phyloP scores from a whole-genome alignment of 345 rosid genomes.

The Brassica nigra region DNA sequence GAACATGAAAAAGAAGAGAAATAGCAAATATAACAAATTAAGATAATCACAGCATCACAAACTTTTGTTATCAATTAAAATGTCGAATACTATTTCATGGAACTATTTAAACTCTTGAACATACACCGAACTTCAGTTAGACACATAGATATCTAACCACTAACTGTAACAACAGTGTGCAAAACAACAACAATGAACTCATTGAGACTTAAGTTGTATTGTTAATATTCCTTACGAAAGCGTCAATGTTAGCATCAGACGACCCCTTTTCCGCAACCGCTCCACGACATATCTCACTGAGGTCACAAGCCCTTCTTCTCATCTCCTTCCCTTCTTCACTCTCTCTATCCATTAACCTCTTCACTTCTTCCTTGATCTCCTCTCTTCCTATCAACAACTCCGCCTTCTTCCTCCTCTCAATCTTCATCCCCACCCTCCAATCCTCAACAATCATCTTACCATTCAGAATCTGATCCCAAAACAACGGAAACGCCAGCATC shows the following conservation, averaged over 20 bases:
- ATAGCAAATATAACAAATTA: too few species aligned
- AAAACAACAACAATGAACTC: not conserved
- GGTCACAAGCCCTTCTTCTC: constrained; percentile 20
- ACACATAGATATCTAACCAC: not conserved
- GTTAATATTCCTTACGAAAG: constrained; percentile 41
- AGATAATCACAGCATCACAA: too few species aligned
- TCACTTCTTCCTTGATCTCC: constrained; percentile 41
- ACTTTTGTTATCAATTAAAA: too few species aligned
- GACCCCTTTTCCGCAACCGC: constrained; percentile 30
- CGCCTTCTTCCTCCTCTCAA: not conserved
- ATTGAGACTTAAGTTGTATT: not conserved
- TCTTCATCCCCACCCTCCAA: constrained; percentile 58
- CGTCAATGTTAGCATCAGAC: constrained; percentile 45
- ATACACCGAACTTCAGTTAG: too few species aligned
- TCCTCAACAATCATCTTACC: constrained; percentile 56
- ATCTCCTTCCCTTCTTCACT: constrained; percentile 19
- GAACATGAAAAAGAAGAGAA: too few species aligned
- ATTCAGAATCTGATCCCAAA: constrained; percentile 52
- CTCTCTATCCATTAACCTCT: constrained; percentile 35
- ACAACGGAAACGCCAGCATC: constrained; percentile 51
- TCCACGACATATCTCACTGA: constrained; percentile 1
- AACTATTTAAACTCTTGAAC: too few species aligned
- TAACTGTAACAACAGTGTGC: too few species aligned
- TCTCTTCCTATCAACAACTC: constrained; percentile 40
- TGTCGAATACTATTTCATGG: too few species aligned